Conservation (phyloP, 2,329 filamentous ascomycete genomes). For the Aspergillus spinulosporus region DNA sequence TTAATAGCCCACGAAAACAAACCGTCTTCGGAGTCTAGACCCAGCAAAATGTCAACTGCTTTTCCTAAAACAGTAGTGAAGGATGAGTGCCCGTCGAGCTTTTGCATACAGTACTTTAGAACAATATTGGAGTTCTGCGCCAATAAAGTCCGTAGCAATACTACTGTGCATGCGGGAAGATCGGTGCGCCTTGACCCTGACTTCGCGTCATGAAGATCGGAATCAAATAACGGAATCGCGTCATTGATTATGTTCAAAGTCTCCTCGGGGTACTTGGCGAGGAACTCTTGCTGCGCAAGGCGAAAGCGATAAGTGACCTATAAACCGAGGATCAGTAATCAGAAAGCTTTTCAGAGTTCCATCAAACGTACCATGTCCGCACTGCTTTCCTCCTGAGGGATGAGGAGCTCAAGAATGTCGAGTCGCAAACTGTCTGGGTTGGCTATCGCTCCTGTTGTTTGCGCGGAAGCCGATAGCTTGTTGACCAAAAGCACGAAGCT, state of each 20-base stretch:
- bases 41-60: conserved; percentile 37
- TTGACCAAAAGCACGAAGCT: conserved; percentile 41
- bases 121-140: conserved; percentile 34
- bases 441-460: conserved; percentile 24
- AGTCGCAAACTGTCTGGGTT: conserved; percentile 31
- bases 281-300: conserved; percentile 42
- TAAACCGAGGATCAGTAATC: neutral
- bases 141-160: conserved; percentile 36
- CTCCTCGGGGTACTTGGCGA: conserved; percentile 36
- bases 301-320: conserved; percentile 44
- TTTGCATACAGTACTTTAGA: conserved; percentile 32
- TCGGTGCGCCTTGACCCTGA: conserved; percentile 15
- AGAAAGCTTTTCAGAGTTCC: neutral
- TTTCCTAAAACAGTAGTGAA: conserved; percentile 31
- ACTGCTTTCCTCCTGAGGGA: conserved; percentile 22
- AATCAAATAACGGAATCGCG: conserved; percentile 27
- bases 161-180: conserved; percentile 27
- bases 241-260: conserved; percentile 37
- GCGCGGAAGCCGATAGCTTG: conserved; percentile 31
- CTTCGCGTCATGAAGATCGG: conserved; percentile 6
- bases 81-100: conserved; percentile 30
- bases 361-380: conserved; percentile 35
- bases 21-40: conserved; percentile 26
- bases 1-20: conserved; percentile 3
- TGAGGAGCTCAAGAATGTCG: conserved; percentile 37